Base-by-base conservation (phyloP, 805 yeast species). In the Starmerella stigmatis region DNA sequence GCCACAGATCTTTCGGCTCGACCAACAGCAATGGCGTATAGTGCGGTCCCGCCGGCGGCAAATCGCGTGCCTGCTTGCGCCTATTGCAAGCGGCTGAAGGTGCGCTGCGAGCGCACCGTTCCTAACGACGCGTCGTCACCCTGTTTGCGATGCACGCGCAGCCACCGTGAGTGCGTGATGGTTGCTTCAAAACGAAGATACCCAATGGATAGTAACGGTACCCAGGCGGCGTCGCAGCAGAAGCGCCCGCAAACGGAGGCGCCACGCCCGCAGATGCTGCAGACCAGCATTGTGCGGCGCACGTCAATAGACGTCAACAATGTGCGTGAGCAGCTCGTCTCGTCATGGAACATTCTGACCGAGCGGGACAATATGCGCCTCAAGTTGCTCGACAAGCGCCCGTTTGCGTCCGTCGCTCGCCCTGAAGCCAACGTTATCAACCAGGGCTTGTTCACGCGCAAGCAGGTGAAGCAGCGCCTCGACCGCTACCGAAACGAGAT, bases 71-170 rank as follows among this genome's bases (percentile, higher is more conserved):
- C 54, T 5, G 70, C 70, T 9, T 65, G 70, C 47, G 61, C 60
- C 21, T 56, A 62, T 41, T 86, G 96, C 59, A 94, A 89, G 56
- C 61, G 82, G 0, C 69, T 85, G 41, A 86, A 86, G 58, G 95
- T 86, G 27, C 77, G 81, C 54, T 86, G 96, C 62, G 76, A 81
- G 7, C 92, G 94, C 0, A 68, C 79, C 1, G 79, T 79, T 57
- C 64, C 66, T 0, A 56, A 67, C 25, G 73, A 79, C 47, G 78
- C 78, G 9, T 61, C 68, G 2, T 78, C 81, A 3, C 76, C 88
- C 0, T 86, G 96, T 63, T 64, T 73, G 11, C 69, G 96, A 33
- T 86, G 96, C 58, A 50, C 73, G 20, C 81, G 77, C 59, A 69
- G 80, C 23, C 71, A 73, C 32, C 69, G 77, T 50, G 62, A 61